Evolutionary conservation across 768 basidiomycete species (phyloP), one percentile per base, ranked within the genome.

Genomic region (Boletales sp.): DNA sequence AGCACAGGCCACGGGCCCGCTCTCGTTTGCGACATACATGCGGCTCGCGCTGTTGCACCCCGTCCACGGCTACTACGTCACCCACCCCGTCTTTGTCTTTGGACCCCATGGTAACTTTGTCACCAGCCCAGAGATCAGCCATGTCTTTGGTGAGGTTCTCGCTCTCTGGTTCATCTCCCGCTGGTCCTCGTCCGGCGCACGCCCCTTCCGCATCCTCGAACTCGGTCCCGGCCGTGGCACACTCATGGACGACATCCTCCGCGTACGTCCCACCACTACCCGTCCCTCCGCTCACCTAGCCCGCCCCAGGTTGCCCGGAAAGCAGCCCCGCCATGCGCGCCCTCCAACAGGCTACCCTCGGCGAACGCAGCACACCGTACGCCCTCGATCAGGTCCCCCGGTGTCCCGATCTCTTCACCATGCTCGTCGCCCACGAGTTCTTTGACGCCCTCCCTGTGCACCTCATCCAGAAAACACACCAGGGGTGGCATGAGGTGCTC

Each of bases 381-480:
- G 74, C 80, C 0, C 69, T 96, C 15, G 80, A 86, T 35, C 83
- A 91, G 15, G 69, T 99, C 1, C 68, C 77, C 0, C 69, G 62
- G 3, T 71, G 73, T 51, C 58, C 74, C 15, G 70, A 73, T 10
- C 64, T 67, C 44, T 97, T 84, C 66, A 94, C 93, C 0, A 83
- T 96, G 74, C 66, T 96, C 19, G 72, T 97, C 14, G 96, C 96
- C 0, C 94, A 99, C 67, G 96, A 98, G 63, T 95, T 98, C 70
- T 98, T 99, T 55, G 96, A 98, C 64, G 94, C 94, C 0, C 75
- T 99, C 39, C 95, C 96, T 0, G 84, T 97, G 41, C 90, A 96
- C 66, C 73, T 94, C 34, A 72, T 98, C 34, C 61, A 93, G 90
- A 92, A 83, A 83, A 84, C 79, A 11, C 70, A 79, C 36, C 73